These are phyloP conservation scores for Colletotrichum zoysiae DNA, from an alignment of 2,329 filamentous ascomycete genomes.

Conservation along the genomic window DNA sequence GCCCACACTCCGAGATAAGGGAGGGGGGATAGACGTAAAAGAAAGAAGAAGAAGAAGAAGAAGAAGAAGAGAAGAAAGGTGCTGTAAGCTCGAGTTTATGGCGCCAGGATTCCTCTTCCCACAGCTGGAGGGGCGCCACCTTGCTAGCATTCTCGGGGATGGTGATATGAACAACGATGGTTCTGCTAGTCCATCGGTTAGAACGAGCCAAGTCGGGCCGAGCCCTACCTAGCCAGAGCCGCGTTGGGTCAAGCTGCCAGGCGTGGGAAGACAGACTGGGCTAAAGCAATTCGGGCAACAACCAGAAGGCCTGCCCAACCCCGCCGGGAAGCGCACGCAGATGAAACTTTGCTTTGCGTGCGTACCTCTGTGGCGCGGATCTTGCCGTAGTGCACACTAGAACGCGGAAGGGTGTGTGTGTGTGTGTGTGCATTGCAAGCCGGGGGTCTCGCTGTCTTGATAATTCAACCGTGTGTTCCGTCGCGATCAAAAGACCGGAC, in stretches of 20 bases:
- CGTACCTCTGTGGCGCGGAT: slow-evolving; percentile 30
- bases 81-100: background rate
- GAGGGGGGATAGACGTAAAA: background rate
- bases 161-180: background rate
- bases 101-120: background rate
- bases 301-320: slow-evolving; percentile 32
- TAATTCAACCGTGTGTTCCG: slow-evolving; percentile 12
- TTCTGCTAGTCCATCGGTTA: background rate
- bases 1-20: background rate
- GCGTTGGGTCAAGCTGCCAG: background rate
- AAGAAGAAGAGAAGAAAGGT: background rate
- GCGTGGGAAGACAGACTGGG: slow-evolving; percentile 3
- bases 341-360: slow-evolving; percentile 20
- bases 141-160: background rate
- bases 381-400: slow-evolving; percentile 20
- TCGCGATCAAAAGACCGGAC: background rate
- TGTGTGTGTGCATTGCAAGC: background rate
- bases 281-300: slow-evolving; percentile 18
- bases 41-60: too few species aligned
- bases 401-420: background rate
- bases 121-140: background rate
- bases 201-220: slow-evolving; percentile 26
- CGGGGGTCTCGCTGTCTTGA: slow-evolving; percentile 23
- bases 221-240: background rate
- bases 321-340: slow-evolving; percentile 24